Base-by-base conservation (phyloP, 108 stramenopile genomes). In the Skeletonema marinoi region DNA sequence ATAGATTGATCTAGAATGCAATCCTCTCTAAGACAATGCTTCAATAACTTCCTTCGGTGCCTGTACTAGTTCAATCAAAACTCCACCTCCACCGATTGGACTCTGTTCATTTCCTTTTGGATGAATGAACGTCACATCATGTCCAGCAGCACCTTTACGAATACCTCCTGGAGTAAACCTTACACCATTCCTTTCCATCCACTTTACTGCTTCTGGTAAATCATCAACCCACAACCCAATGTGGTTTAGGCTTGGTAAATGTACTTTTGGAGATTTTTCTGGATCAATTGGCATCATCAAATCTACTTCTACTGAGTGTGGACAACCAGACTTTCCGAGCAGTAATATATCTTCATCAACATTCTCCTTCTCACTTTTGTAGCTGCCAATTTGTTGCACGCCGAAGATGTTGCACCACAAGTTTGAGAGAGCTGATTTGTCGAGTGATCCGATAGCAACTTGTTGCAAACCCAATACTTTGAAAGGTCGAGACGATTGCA, bases 211-310 rank as follows among this genome's bases (percentile, higher is more conserved):
- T 14, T 74, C 82, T 51, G 83, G 86, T 44, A 98, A 74, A 70
- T 98, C 86, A 74, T 98, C 96, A 11, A 99, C 92, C 99, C 99
- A 99, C 5, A 99, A 64, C n/a, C 99, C 99, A 69, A 99, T 87
- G 77, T 99, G 99, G 82, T 99, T 98, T 50, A 99, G 77, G 17
- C 97, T 82, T 1, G 98, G 99, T 7, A 86, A 54, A 68, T 98
- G 96, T 6, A 98, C 97, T 85, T 96, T 91, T 60, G 92, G 90
- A 72, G 74, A 84, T 64, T 89, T 88, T 10, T 85, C 85, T 19
- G 86, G 68, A 83, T 98, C 96, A 19, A 99, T 74, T 0, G 99
- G 99, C 73, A 93, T 92, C 99, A 99, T 99, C 48, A 99, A 60
- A 79, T 99, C 99, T 8, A 99, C 78, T 78, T 99, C 99, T 2